Evolutionary conservation across 305 asterid species (phyloP), one percentile per base, ranked within the genome.

Genomic region (Coffea humblotiana): DNA sequence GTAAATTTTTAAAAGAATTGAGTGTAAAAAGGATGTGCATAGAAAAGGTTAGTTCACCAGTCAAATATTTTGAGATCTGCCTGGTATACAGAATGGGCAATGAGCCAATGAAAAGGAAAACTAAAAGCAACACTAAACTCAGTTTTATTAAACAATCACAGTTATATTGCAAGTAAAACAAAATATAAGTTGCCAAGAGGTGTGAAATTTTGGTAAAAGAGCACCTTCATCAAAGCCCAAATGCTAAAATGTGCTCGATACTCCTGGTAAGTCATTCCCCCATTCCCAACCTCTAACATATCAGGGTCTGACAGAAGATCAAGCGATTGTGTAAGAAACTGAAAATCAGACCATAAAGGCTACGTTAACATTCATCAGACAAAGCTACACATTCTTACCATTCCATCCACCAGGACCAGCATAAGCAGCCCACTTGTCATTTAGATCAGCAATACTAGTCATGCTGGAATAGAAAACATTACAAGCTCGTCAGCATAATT

Each of bases 371-470:
- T 8, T 68, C 65, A 43, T 72, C 80, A 49, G 3, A 64, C 63
- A 48, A 48, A 77, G 63, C 82, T 73, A 70, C 75, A n/a, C 78
- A 64, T 80, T 79, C 85, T 78, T 88, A 95, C 99, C 99, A 73
- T 96, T 96, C 99, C 99, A 96, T 85, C 98, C 99, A 65, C 99
- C 99, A 40, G 99, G 99, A 58, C 99, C 99, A 2, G 99, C 99
- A 83, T 92, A 96, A 49, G 98, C 89, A 18, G 98, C 98, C 99
- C 98, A 96, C 88, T 94, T 91, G 89, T 96, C 91, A 82, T 96
- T 96, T 82, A 94, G 88, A 83, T 96, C 99, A 75, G 98, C 97
- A 76, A 92, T 90, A 13, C 90, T 82, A 54, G 97, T 94, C 97
- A 96, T 94, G 91, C 99, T 93, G 83, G 85, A 83, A 74, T 61